Base-by-base conservation (phyloP, 495 filamentous ascomycete genomes). In the Pyrenula massariospora region DNA sequence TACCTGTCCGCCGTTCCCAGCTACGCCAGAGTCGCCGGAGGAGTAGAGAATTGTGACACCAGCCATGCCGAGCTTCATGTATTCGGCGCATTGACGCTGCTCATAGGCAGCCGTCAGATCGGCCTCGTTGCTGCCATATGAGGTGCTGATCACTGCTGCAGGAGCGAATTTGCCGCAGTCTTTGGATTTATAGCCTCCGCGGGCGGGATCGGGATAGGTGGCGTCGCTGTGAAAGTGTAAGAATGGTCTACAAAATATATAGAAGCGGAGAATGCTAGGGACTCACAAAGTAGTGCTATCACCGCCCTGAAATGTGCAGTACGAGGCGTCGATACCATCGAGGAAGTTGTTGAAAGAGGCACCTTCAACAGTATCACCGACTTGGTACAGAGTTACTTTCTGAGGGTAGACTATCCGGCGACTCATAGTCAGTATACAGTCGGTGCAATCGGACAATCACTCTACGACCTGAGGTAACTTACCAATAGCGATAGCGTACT, bases 281-380 rank as follows among this genome's bases (percentile, higher is more conserved):
- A 42, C 31, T 8, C 8, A 42, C 31, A 8, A 42, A 42, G 31
- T 57, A 12, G 71, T 62, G 60, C 67, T 60, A 12, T 72, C 83
- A 36, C 76, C 77, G 42, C 85, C 85, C 21, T 80, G 84, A 20
- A 84, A 86, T 65, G 73, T 85, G 70, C 79, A 89, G 56, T 86
- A 78, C 24, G 66, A 69, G 3, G 78, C 83, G 57, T 85, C 83
- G 24, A 85, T 75, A 20, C 81, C 81, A 58, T 84, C 78, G 56
- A 79, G 73, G 62, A 84, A 78, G 36, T 70, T 75, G 60, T 74
- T 73, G n/a, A 74, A 59, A 54, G 73, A 66, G 10, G 65, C 63
- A 31, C 75, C 63, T 57, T 77, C 77, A 53, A 69, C 68, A 57
- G 73, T 68, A 61, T 83, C 79, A 58, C 84, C 83, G 0, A 72